Percentiles rank a stretch among this genome's conserved stretches.
Evolutionary conservation across 2,329 filamentous ascomycete genomes (phyloP).

Genomic region (Lecanosticta acicola): DNA sequence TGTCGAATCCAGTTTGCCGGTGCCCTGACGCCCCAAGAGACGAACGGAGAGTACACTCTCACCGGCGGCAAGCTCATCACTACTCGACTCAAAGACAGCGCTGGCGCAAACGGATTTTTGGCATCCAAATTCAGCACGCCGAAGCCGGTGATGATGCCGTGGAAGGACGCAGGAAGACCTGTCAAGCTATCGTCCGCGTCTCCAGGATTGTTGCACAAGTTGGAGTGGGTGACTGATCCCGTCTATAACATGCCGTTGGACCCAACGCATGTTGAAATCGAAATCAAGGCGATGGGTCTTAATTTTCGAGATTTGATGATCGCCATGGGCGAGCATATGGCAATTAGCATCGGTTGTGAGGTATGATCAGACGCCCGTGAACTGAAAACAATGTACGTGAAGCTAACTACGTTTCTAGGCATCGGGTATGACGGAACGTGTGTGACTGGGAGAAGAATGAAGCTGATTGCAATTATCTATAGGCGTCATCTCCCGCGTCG

Average conservation of each 20-base stretch:
- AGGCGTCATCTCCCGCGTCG: constrained; percentile 13
- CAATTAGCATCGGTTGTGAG: constrained; percentile 10
- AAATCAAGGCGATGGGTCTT: constrained; percentile 17
- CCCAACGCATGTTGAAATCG: not conserved
- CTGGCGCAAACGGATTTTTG: not conserved
- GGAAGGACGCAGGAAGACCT: constrained; percentile 6
- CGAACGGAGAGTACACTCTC: not conserved
- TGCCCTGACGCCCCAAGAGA: not conserved
- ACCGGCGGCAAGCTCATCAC: not conserved
- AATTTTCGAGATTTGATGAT: constrained; percentile 25
- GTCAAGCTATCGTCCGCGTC: constrained; percentile 3
- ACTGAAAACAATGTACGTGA: too few relatives aligned
- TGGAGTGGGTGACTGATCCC: constrained; percentile 19
- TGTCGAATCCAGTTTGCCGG: not conserved
- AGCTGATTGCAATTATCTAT: constrained; percentile 19
- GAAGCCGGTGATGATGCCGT: constrained; percentile 7
- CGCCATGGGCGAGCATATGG: constrained; percentile 16
- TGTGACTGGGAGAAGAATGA: too few relatives aligned
- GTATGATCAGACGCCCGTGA: too few relatives aligned
- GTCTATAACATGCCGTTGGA: not conserved
- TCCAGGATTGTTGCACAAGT: constrained; percentile 18
- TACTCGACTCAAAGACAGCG: not conserved
- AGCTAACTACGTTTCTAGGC: too few relatives aligned
- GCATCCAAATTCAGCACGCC: not conserved
- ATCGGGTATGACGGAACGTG: too few relatives aligned